phyloP scores from a whole-genome alignment of 148 eudicot genomes.

The Polygonum aviculare region DNA sequence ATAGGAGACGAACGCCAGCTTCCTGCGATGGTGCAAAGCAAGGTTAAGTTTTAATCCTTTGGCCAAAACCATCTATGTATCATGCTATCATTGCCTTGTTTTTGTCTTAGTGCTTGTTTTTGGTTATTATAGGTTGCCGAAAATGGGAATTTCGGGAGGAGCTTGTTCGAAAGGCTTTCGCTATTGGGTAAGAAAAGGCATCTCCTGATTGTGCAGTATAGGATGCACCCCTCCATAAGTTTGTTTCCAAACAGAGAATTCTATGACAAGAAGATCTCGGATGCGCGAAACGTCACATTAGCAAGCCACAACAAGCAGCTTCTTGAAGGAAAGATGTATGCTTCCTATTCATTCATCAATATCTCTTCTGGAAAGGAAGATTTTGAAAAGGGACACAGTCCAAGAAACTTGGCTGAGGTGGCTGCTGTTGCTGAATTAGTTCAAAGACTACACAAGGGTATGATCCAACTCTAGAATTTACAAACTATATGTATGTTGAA shows the following conservation, averaged over 20 bases:
- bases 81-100: too few relatives aligned
- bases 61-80: not conserved
- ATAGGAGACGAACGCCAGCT: slow-evolving; percentile 54
- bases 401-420: not conserved
- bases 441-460: not conserved
- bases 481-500: not conserved
- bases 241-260: slow-evolving; percentile 38
- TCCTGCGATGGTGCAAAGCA: slow-evolving; percentile 40
- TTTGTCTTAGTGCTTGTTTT: not conserved
- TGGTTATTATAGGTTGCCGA: slow-evolving; percentile 35
- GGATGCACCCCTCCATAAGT: slow-evolving; percentile 66
- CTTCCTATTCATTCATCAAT: slow-evolving; percentile 36
- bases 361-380: slow-evolving; percentile 33
- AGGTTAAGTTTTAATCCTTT: slow-evolving; percentile 12
- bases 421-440: not conserved
- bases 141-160: slow-evolving; percentile 41
- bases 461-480: not conserved
- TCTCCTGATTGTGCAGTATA: slow-evolving; percentile 42
- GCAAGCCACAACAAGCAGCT: slow-evolving; percentile 14
- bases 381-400: slow-evolving; percentile 5
- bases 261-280: slow-evolving; percentile 25
- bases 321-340: slow-evolving; percentile 21
- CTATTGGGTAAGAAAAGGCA: slow-evolving; percentile 34
- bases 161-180: slow-evolving; percentile 42
- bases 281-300: slow-evolving; percentile 28